Percentiles rank a stretch among this genome's conserved stretches.
These are phyloP conservation scores for Excoecaria agallocha DNA, from an alignment of 345 rosid species.

Conservation along the genomic window DNA sequence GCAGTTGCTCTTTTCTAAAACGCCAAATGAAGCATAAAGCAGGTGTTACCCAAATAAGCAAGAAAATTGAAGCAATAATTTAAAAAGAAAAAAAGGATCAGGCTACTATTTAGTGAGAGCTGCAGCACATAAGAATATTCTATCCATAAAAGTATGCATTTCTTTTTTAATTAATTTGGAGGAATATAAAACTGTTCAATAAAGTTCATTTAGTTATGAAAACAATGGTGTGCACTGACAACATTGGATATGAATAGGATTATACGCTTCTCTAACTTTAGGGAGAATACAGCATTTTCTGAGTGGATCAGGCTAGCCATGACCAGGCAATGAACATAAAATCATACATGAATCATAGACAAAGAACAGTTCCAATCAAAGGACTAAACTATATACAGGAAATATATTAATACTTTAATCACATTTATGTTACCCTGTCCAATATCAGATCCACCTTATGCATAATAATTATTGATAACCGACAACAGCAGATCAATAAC, in stretches of 20 bases:
- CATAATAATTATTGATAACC: background rate
- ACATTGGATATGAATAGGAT: background rate
- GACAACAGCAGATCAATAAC: background rate
- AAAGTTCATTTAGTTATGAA: background rate
- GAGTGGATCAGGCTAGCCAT: background rate
- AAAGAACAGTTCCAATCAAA: background rate
- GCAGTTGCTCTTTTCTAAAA: constrained; percentile 4
- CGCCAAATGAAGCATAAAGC: background rate
- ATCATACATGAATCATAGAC: too few species aligned
- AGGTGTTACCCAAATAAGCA: background rate
- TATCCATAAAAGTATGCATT: background rate
- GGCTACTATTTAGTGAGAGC: background rate
- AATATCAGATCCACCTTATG: background rate
- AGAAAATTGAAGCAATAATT: background rate
- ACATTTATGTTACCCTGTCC: background rate
- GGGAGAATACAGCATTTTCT: background rate
- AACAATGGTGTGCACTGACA: background rate
- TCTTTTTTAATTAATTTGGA: background rate
- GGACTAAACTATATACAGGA: background rate
- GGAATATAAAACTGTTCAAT: background rate
- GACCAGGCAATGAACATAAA: background rate
- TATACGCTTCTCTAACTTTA: background rate
- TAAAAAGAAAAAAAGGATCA: background rate
- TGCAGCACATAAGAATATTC: background rate
- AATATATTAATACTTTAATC: background rate